These are phyloP conservation scores for Phalaenopsis aphrodite DNA, from an alignment of 106 monocot genomes.

Conservation along the genomic window DNA sequence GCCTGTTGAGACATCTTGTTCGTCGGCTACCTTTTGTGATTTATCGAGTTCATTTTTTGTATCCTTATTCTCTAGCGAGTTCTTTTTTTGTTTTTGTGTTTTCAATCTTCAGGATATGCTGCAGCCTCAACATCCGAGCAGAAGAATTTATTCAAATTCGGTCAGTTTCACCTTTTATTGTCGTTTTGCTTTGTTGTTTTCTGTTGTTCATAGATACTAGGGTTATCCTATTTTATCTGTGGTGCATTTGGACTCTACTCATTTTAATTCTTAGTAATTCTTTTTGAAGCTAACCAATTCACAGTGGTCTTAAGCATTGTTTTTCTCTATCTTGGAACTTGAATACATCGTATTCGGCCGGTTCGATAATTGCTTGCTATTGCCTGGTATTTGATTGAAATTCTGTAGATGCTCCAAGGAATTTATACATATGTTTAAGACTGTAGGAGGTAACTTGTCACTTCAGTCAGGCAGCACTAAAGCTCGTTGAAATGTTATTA, in stretches of 20 bases:
- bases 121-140: constrained; percentile 2
- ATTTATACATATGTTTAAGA: too few relatives aligned
- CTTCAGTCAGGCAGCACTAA: too few relatives aligned
- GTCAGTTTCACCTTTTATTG: not conserved
- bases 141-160: constrained; percentile 9
- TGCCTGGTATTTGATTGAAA: too few relatives aligned
- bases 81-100: not conserved
- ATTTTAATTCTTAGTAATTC: not conserved
- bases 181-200: not conserved
- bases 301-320: not conserved
- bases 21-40: not conserved
- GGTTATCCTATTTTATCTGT: not conserved
- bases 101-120: not conserved
- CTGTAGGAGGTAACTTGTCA: too few relatives aligned
- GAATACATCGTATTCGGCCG: too few relatives aligned
- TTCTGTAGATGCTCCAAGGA: too few relatives aligned
- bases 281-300: not conserved
- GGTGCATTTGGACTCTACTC: not conserved
- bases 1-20: not conserved
- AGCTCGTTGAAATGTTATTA: too few relatives aligned
- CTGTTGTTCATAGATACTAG: not conserved
- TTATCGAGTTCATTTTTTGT: not conserved
- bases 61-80: not conserved
- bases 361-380: too few relatives aligned
- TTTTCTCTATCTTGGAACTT: too few relatives aligned